phyloP scores from a whole-genome alignment of 2,329 filamentous ascomycete species.

The Didymella arachidicola region DNA sequence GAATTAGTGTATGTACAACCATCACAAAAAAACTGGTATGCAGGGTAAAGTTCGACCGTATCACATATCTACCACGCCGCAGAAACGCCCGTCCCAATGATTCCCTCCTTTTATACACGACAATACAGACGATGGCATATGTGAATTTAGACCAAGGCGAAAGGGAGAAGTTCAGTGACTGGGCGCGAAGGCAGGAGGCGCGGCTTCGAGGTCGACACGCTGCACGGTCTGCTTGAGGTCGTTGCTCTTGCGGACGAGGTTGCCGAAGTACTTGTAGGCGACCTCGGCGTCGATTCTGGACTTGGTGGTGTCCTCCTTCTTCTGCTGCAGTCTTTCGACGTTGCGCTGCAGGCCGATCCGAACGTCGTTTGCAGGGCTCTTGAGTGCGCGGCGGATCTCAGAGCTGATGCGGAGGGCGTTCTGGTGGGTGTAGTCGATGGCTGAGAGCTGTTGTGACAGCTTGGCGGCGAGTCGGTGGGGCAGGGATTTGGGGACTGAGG shows the following conservation, averaged over 20 bases:
- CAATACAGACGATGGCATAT: conserved; percentile 7
- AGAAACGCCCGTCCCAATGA: conserved; percentile 11
- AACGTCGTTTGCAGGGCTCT: conserved; percentile 85
- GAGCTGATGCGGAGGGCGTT: conserved; percentile 85
- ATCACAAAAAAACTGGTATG: not conserved
- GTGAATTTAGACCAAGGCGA: conserved; percentile 1
- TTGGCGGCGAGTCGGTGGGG: conserved; percentile 86
- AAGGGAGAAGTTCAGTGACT: conserved; percentile 25
- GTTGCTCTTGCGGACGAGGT: conserved; percentile 72
- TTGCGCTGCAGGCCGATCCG: conserved; percentile 82
- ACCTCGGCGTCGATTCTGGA: conserved; percentile 83
- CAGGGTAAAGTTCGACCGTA: conserved; percentile 4
- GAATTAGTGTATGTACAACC: conserved; percentile 40
- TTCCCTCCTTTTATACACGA: conserved; percentile 13
- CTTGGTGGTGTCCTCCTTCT: conserved; percentile 84
- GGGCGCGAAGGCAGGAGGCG: conserved; percentile 54
- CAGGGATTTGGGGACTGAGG: conserved; percentile 87
- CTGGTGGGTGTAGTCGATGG: conserved; percentile 89
- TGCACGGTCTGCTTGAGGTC: conserved; percentile 60
- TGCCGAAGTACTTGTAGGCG: conserved; percentile 88
- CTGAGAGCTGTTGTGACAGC: conserved; percentile 78
- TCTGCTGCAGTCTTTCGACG: conserved; percentile 80
- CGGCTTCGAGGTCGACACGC: conserved; percentile 61
- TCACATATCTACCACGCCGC: conserved; percentile 1
- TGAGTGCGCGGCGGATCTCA: conserved; percentile 87